These are phyloP conservation scores for Fusarium newnesense DNA, from an alignment of 2,329 filamentous ascomycete species.

Conservation along the genomic window DNA sequence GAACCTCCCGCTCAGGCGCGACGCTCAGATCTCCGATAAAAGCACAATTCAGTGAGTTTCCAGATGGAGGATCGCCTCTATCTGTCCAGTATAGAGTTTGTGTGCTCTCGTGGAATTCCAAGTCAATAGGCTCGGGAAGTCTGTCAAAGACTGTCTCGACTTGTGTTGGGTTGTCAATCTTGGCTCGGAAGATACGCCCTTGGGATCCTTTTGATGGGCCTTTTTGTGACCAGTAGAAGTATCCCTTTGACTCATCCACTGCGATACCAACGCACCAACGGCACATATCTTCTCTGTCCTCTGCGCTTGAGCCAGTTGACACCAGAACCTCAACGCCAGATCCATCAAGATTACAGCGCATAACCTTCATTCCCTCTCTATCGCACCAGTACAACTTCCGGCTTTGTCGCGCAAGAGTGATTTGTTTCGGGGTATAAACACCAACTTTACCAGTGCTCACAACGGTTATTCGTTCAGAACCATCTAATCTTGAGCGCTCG, in stretches of 20 bases:
- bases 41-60: neutral
- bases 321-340: neutral
- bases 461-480: neutral
- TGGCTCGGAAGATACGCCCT: neutral
- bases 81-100: neutral
- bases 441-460: neutral
- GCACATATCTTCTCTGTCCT: neutral
- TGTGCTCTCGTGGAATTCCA: neutral
- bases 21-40: neutral
- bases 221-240: conserved; percentile 13
- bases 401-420: neutral
- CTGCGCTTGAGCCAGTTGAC: neutral
- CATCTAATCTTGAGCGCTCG: neutral
- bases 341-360: neutral
- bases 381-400: conserved; percentile 12
- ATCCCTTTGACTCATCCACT: neutral
- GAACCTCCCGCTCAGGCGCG: neutral
- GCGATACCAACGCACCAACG: neutral
- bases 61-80: neutral
- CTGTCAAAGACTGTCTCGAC: neutral
- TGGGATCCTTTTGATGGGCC: neutral
- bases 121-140: neutral
- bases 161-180: neutral
- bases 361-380: conserved; percentile 14
- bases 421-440: neutral